A percentile compares a stretch with the other conserved stretches of the same genome.
phyloP scores from a whole-genome alignment of 129 eudicot genomes.

The Deinandra increscens region DNA sequence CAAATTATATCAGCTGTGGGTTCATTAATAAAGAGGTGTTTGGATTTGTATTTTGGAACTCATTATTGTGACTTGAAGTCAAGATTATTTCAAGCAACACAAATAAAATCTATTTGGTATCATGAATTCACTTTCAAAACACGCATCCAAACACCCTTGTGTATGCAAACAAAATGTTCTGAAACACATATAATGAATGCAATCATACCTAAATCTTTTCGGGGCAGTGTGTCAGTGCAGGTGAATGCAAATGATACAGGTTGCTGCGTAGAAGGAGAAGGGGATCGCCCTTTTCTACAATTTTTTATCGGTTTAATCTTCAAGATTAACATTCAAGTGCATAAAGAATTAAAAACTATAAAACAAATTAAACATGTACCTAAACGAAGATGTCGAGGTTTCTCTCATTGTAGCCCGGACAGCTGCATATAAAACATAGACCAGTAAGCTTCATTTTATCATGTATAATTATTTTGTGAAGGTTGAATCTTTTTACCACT shows the following conservation, averaged over 20 bases:
- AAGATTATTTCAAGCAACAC: neutral
- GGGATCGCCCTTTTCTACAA: conserved; percentile 63
- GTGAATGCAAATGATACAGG: conserved; percentile 40
- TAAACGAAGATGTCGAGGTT: conserved; percentile 42
- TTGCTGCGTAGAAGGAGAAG: conserved; percentile 53
- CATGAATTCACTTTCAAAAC: too few species aligned
- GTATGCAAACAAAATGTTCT: neutral
- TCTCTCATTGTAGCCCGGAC: conserved; percentile 77
- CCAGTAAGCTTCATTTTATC: neutral
- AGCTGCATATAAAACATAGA: conserved; percentile 34
- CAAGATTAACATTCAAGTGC: neutral
- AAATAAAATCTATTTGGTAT: neutral
- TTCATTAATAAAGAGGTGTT: neutral
- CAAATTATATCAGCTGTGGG: conserved; percentile 1
- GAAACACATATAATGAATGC: neutral
- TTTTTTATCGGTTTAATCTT: conserved; percentile 13
- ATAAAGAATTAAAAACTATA: neutral
- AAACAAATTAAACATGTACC: conserved; percentile 35
- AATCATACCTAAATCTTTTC: conserved; percentile 27
- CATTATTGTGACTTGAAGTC: neutral
- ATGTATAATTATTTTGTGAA: neutral
- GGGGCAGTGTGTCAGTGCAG: conserved; percentile 40
- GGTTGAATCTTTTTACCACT: conserved; percentile 54
- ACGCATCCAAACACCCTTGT: neutral
- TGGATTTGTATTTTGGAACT: neutral